phyloP scores from a whole-genome alignment of 2,329 filamentous ascomycete species.

The Alternaria alternata region DNA sequence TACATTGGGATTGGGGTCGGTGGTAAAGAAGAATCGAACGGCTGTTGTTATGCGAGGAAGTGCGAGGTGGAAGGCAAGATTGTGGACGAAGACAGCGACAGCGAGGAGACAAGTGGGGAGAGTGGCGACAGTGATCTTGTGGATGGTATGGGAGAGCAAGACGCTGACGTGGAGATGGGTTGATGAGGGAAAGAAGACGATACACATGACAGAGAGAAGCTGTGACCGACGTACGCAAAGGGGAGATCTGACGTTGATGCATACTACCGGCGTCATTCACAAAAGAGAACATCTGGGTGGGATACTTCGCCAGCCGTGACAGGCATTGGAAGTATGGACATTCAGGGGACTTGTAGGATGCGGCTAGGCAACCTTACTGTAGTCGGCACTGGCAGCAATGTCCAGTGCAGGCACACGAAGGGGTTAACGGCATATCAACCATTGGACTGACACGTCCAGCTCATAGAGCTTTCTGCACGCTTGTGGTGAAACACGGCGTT shows the following conservation, averaged over 20 bases:
- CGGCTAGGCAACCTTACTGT: not conserved
- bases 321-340: not conserved
- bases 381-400: not conserved
- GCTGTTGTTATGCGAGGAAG: slow-evolving; percentile 31
- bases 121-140: slow-evolving; percentile 13
- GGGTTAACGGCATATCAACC: not conserved
- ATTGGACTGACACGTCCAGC: not conserved
- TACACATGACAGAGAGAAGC: slow-evolving; percentile 4
- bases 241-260: not conserved
- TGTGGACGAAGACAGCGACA: slow-evolving; percentile 34
- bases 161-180: slow-evolving; percentile 18
- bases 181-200: slow-evolving; percentile 6
- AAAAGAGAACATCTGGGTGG: not conserved
- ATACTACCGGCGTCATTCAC: not conserved
- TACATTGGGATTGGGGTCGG: slow-evolving; percentile 34
- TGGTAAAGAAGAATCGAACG: slow-evolving; percentile 18
- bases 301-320: not conserved
- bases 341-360: not conserved
- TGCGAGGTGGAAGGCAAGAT: slow-evolving; percentile 35
- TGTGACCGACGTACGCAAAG: not conserved
- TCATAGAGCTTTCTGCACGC: not conserved
- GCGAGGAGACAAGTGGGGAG: slow-evolving; percentile 8
- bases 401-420: not conserved
- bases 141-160: slow-evolving; percentile 4
- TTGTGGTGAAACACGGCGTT: not conserved